phyloP scores from a whole-genome alignment of 768 basidiomycete genomes.

The Gelatoporia subvermispora region DNA sequence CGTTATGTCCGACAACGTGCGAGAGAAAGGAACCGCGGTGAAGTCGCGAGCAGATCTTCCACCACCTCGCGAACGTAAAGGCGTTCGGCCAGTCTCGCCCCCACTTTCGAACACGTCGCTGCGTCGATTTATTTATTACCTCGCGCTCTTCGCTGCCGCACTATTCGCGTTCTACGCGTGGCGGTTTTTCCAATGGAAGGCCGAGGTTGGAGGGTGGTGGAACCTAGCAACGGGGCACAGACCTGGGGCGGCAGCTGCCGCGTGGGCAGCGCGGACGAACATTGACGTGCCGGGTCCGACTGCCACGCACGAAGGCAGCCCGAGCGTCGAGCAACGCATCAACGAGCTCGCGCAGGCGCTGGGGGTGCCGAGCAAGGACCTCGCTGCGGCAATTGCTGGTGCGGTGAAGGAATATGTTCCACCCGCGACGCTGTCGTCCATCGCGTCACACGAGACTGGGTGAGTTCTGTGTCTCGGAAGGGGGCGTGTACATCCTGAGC shows the following conservation, averaged over 20 bases:
- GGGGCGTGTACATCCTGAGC: neutral
- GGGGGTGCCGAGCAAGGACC: slow-evolving; percentile 54
- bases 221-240: slow-evolving; percentile 28
- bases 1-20: slow-evolving; percentile 12
- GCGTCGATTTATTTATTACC: slow-evolving; percentile 43
- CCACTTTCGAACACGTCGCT: slow-evolving; percentile 43
- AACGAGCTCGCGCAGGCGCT: slow-evolving; percentile 56
- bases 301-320: neutral
- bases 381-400: slow-evolving; percentile 60
- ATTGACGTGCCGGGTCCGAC: slow-evolving; percentile 3
- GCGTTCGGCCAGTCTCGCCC: slow-evolving; percentile 33
- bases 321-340: slow-evolving; percentile 50
- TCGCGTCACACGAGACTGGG: slow-evolving; percentile 44
- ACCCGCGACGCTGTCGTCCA: slow-evolving; percentile 52
- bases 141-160: slow-evolving; percentile 37
- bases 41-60: slow-evolving; percentile 21
- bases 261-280: slow-evolving; percentile 9
- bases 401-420: slow-evolving; percentile 58
- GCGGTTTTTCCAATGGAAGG: slow-evolving; percentile 42
- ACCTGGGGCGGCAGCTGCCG: neutral
- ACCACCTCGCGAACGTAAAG: slow-evolving; percentile 22
- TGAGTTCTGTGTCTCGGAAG: slow-evolving; percentile 5
- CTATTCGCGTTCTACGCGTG: slow-evolving; percentile 49
- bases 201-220: slow-evolving; percentile 61
- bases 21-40: slow-evolving; percentile 9